These are phyloP conservation scores for Trichosporon inkin DNA, from an alignment of 1,284 basidiomycete genomes.

Conservation along the genomic window DNA sequence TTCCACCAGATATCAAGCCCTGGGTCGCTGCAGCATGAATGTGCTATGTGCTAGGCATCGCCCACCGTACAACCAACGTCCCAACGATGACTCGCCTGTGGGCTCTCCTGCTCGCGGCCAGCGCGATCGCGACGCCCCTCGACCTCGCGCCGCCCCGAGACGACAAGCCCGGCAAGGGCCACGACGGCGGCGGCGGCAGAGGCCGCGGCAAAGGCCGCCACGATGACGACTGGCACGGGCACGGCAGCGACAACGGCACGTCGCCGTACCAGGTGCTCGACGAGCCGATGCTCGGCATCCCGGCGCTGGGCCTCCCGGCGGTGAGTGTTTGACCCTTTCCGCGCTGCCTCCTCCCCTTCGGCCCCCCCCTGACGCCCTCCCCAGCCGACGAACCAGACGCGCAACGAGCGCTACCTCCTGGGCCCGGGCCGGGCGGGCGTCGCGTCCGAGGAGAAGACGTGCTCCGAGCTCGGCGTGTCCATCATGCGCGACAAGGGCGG, in stretches of 20 bases:
- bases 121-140: neutral
- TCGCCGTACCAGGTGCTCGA: neutral
- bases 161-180: neutral
- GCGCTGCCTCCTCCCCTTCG: too few species aligned
- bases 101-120: neutral
- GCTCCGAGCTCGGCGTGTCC: constrained; percentile 11
- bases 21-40: too few species aligned
- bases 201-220: neutral
- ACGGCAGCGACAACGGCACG: neutral
- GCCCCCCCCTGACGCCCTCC: too few species aligned
- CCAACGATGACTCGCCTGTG: constrained; percentile 3
- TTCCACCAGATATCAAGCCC: too few species aligned
- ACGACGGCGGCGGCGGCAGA: neutral
- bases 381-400: neutral
- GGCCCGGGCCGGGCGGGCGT: neutral
- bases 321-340: neutral
- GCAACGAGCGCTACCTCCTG: neutral
- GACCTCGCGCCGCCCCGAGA: neutral
- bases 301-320: neutral
- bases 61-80: too few species aligned
- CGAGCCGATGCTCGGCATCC: constrained; percentile 2
- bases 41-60: too few species aligned
- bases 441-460: constrained; percentile 6
- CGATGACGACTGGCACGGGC: neutral
- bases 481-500: constrained; percentile 10